Percentiles rank a stretch among this genome's conserved stretches.
phyloP scores from a whole-genome alignment of 805 yeast species.

The Candida palmyrensis region DNA sequence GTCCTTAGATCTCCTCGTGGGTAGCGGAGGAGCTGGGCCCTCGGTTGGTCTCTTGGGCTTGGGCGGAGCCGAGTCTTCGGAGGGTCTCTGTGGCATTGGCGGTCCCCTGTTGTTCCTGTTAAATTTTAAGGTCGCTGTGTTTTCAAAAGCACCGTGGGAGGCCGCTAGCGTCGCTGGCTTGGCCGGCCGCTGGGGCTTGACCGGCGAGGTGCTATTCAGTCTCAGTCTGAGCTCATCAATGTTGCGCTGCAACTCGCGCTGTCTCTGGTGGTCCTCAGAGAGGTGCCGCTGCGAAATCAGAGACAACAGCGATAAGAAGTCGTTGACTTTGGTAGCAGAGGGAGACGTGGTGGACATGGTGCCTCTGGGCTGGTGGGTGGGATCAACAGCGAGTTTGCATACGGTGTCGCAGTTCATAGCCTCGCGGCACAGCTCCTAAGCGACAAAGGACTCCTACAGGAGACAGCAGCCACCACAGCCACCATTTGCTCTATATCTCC shows the following conservation, averaged over 20 bases:
- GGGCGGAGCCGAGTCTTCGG: background rate
- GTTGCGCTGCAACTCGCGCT: conserved; percentile 26
- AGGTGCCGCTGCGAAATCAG: conserved; percentile 30
- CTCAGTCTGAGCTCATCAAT: conserved; percentile 24
- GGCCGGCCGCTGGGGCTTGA: conserved; percentile 7
- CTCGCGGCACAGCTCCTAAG: too few species aligned
- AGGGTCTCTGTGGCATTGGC: conserved; percentile 9
- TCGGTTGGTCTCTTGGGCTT: too few species aligned
- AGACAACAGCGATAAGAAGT: conserved; percentile 31
- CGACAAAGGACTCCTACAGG: too few species aligned
- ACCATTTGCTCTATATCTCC: too few species aligned
- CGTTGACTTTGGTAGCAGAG: conserved; percentile 30
- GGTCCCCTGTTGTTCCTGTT: conserved; percentile 9
- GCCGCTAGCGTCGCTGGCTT: too few species aligned
- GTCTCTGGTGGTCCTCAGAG: conserved; percentile 30
- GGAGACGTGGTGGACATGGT: conserved; percentile 20
- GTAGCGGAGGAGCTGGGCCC: conserved; percentile 8
- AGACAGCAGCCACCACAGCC: too few species aligned
- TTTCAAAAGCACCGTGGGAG: conserved; percentile 2
- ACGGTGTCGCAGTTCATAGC: too few species aligned
- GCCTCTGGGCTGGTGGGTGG: too few species aligned
- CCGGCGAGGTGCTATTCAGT: conserved; percentile 18
- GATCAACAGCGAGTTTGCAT: too few species aligned
- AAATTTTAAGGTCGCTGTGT: conserved; percentile 13
- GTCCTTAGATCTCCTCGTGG: conserved; percentile 6